phyloP scores from a whole-genome alignment of 345 rosid species.

The Rhodamnia argentea region DNA sequence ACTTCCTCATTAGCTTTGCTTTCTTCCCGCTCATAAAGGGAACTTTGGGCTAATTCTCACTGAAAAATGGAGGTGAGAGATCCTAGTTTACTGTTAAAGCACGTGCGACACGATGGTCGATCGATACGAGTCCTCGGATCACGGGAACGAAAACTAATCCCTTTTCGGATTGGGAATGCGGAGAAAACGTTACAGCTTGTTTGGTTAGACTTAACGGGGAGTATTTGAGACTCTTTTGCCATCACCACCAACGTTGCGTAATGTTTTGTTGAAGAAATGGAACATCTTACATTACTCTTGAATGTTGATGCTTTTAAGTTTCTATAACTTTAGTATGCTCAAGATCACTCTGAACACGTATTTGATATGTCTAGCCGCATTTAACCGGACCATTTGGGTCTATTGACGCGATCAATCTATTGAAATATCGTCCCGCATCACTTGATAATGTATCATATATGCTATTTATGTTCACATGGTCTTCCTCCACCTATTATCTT shows the following conservation, averaged over 20 bases:
- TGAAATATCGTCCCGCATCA: not conserved
- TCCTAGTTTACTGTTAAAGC: too few species aligned
- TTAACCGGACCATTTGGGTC: too few species aligned
- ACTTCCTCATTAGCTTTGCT: too few species aligned
- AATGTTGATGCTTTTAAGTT: not conserved
- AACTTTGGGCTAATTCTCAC: too few species aligned
- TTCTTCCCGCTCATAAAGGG: too few species aligned
- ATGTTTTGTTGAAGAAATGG: not conserved
- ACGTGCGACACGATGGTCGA: too few species aligned
- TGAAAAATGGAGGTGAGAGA: too few species aligned
- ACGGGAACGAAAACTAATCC: too few species aligned
- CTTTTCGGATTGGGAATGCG: too few species aligned
- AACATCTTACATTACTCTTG: not conserved
- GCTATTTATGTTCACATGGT: not conserved
- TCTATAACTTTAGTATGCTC: not conserved
- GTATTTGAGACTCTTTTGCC: not conserved
- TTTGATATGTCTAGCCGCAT: too few species aligned
- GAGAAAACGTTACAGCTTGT: not conserved
- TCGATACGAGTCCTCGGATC: too few species aligned
- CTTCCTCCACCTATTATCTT: not conserved
- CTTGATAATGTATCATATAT: not conserved
- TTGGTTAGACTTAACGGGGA: not conserved
- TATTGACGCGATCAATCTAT: too few species aligned
- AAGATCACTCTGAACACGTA: not conserved
- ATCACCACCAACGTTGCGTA: not conserved